Percentiles rank a stretch among this genome's conserved stretches.
phyloP scores from a whole-genome alignment of 1,284 basidiomycete species.

The Boletellus deceptivus region DNA sequence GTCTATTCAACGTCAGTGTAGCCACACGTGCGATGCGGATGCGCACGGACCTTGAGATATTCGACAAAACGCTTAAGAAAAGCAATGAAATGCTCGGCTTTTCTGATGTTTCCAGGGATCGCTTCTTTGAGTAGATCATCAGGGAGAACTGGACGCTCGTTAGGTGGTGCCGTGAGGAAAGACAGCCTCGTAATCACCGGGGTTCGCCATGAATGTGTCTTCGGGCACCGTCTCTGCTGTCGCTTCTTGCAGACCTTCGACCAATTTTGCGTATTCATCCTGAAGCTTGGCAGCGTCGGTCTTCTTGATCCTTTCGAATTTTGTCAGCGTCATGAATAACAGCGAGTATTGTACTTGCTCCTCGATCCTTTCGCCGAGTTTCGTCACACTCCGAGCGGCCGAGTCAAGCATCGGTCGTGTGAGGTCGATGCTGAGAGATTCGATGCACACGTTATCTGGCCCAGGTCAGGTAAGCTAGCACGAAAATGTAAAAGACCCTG shows the following conservation, averaged over 20 bases:
- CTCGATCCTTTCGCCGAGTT: constrained; percentile 89
- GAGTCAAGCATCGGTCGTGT: constrained; percentile 99
- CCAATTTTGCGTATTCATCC: constrained; percentile 96
- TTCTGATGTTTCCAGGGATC: constrained; percentile 96
- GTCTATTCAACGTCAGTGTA: constrained; percentile 55
- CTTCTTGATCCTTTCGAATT: constrained; percentile 76
- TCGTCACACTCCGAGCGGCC: constrained; percentile 85
- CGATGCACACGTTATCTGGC: constrained; percentile 97
- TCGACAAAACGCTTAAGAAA: constrained; percentile 98
- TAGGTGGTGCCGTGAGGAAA: neutral
- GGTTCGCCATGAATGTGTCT: constrained; percentile 88
- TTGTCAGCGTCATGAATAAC: constrained; percentile 7
- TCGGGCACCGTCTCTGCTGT: constrained; percentile 63
- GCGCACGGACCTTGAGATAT: constrained; percentile 81
- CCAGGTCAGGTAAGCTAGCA: constrained; percentile 1
- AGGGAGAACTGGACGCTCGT: constrained; percentile 67
- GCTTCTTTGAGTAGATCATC: constrained; percentile 95
- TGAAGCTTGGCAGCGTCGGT: constrained; percentile 94
- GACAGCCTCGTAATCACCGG: constrained; percentile 47
- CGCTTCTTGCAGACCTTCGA: constrained; percentile 88
- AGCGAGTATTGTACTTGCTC: constrained; percentile 57
- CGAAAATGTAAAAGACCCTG: neutral
- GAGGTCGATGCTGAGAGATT: constrained; percentile 95
- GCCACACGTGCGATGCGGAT: constrained; percentile 3
- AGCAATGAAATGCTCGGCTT: constrained; percentile 98